Conservation (phyloP, 108 stramenopile species). For the Nitzschia inconspicua region DNA sequence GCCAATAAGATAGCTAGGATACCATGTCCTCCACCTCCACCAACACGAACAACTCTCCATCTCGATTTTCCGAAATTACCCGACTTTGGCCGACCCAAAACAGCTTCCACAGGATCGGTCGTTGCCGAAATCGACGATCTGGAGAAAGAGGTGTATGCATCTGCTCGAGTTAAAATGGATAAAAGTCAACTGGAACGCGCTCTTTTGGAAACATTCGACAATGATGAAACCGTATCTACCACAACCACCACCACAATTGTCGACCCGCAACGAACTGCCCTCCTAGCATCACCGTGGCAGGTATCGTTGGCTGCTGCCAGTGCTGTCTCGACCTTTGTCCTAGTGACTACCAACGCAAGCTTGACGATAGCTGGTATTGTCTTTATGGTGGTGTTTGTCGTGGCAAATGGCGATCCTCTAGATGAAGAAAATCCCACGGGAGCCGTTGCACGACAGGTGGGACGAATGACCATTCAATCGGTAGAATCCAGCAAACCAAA, state of each 20-base stretch:
- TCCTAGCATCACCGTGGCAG: constrained; percentile 14
- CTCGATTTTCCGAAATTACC: too few species aligned
- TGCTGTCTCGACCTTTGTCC: constrained; percentile 5
- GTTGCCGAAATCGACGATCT: constrained; percentile 11
- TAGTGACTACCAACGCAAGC: constrained; percentile 1
- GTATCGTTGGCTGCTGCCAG: constrained; percentile 19
- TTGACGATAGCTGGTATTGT: constrained; percentile 2
- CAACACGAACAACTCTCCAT: too few species aligned
- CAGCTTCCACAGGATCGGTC: too few species aligned
- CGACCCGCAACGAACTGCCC: constrained; percentile 5
- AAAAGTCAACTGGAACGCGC: neutral
- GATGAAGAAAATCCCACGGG: constrained; percentile 33
- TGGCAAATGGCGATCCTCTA: constrained; percentile 32
- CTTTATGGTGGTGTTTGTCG: constrained; percentile 16
- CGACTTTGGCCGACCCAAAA: too few species aligned
- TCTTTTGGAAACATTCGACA: too few species aligned
- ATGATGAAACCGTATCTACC: neutral
- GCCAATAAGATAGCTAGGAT: too few species aligned
- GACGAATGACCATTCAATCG: constrained; percentile 26
- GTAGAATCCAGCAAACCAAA: constrained; percentile 27
- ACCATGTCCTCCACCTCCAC: too few species aligned
- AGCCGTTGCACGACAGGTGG: constrained; percentile 28
- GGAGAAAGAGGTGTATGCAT: constrained; percentile 10
- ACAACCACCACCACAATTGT: neutral
- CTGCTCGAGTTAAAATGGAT: constrained; percentile 10